These are phyloP conservation scores for Hymenochaete sp. DNA, from an alignment of 1,284 basidiomycete genomes.

Conservation along the genomic window DNA sequence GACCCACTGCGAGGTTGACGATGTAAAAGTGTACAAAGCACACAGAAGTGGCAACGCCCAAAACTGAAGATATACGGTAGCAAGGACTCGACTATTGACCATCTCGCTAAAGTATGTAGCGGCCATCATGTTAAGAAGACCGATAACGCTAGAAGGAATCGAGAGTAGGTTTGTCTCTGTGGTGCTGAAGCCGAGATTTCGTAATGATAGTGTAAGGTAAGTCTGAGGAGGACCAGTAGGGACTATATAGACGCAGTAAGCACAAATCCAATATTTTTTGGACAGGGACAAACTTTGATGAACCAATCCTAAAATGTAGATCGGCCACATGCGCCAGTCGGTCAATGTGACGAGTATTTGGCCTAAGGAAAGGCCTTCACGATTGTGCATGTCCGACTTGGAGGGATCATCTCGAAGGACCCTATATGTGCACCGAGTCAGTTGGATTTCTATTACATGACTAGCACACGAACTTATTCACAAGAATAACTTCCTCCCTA, in stretches of 20 bases:
- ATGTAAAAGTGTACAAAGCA: slow-evolving; percentile 46
- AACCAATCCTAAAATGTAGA: slow-evolving; percentile 44
- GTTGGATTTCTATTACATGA: too few relatives aligned
- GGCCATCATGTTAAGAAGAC: slow-evolving; percentile 36
- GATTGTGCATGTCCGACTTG: slow-evolving; percentile 71
- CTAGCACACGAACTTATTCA: too few relatives aligned
- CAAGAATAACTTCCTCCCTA: slow-evolving; percentile 49
- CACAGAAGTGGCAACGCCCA: slow-evolving; percentile 48
- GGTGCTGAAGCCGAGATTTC: slow-evolving; percentile 53
- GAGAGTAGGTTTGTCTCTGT: slow-evolving; percentile 53
- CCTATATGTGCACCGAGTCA: too few relatives aligned
- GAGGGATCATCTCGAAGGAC: slow-evolving; percentile 66
- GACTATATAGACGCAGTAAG: slow-evolving; percentile 38
- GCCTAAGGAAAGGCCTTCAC: slow-evolving; percentile 51
- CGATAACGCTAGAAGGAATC: slow-evolving; percentile 42
- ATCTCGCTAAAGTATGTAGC: slow-evolving; percentile 39
- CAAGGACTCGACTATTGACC: slow-evolving; percentile 37
- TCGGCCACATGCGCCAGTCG: slow-evolving; percentile 65
- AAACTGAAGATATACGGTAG: slow-evolving; percentile 40
- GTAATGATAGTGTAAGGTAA: slow-evolving; percentile 57
- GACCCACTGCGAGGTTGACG: slow-evolving; percentile 48
- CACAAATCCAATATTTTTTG: slow-evolving; percentile 26
- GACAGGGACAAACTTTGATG: background rate
- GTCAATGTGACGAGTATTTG: slow-evolving; percentile 47
- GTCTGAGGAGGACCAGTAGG: slow-evolving; percentile 39